phyloP scores from a whole-genome alignment of 768 basidiomycete species.

The Zangia roseola region DNA sequence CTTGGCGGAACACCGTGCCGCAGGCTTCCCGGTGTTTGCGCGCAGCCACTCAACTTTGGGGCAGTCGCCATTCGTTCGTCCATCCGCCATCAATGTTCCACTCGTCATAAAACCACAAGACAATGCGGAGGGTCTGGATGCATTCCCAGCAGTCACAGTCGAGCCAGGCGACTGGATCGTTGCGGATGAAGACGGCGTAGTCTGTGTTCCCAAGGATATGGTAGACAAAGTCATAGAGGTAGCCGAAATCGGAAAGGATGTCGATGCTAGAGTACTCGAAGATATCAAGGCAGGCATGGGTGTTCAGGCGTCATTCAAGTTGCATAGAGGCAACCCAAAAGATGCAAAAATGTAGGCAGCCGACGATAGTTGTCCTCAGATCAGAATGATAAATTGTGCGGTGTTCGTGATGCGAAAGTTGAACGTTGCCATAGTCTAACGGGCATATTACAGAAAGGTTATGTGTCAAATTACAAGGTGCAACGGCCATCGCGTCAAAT shows the following conservation, averaged over 20 bases:
- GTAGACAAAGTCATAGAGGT: slow-evolving; percentile 54
- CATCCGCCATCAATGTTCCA: slow-evolving; percentile 71
- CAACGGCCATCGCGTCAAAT: slow-evolving; percentile 16
- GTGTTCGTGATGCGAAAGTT: too few relatives aligned
- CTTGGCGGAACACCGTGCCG: slow-evolving; percentile 67
- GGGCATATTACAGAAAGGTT: slow-evolving; percentile 18
- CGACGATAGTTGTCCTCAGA: too few relatives aligned
- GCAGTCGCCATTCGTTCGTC: slow-evolving; percentile 80
- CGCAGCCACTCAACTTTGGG: slow-evolving; percentile 82
- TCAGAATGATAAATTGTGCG: too few relatives aligned
- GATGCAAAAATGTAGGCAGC: too few relatives aligned
- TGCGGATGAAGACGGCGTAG: slow-evolving; percentile 89
- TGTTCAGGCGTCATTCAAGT: slow-evolving; percentile 74
- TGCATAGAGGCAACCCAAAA: slow-evolving; percentile 51
- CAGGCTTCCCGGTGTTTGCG: slow-evolving; percentile 79
- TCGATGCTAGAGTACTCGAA: slow-evolving; percentile 69
- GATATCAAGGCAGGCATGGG: slow-evolving; percentile 78
- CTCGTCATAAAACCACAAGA: slow-evolving; percentile 43
- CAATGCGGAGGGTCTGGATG: slow-evolving; percentile 30
- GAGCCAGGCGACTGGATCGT: slow-evolving; percentile 79
- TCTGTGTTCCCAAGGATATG: slow-evolving; percentile 64
- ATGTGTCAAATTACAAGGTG: slow-evolving; percentile 20
- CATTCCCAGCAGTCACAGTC: slow-evolving; percentile 56
- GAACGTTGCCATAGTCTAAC: slow-evolving; percentile 26
- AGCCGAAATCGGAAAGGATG: slow-evolving; percentile 55